Conservation (phyloP, 192 early-diverging fungal genomes). For the Pecoramyces ruminantium region DNA sequence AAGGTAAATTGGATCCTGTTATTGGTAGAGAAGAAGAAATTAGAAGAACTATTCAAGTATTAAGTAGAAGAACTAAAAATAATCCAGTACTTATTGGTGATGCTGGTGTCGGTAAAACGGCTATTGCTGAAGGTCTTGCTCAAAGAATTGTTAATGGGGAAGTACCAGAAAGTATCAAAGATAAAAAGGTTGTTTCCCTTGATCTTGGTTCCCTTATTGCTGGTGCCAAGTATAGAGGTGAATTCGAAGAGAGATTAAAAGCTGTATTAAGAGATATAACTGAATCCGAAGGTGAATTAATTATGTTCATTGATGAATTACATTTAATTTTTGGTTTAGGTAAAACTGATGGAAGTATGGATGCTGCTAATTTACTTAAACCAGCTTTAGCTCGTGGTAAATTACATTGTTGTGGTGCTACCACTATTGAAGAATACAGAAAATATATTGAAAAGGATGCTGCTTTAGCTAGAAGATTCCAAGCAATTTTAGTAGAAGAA, state of each 20-base stretch:
- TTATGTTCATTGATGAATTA: slow-evolving; percentile 67
- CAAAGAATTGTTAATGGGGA: slow-evolving; percentile 59
- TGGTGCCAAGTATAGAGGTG: slow-evolving; percentile 41
- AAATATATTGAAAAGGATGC: slow-evolving; percentile 57
- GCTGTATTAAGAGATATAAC: slow-evolving; percentile 51
- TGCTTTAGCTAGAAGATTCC: slow-evolving; percentile 60
- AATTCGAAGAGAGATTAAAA: slow-evolving; percentile 70
- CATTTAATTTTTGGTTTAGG: slow-evolving; percentile 59
- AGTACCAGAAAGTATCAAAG: slow-evolving; percentile 60
- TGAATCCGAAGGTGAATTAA: slow-evolving; percentile 51
- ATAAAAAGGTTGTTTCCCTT: slow-evolving; percentile 50
- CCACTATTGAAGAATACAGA: slow-evolving; percentile 64
- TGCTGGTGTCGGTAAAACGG: slow-evolving; percentile 67
- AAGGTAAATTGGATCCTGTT: slow-evolving; percentile 67
- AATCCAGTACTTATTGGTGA: slow-evolving; percentile 61
- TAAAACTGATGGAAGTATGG: slow-evolving; percentile 58
- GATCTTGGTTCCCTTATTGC: slow-evolving; percentile 44
- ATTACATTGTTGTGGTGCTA: slow-evolving; percentile 58
- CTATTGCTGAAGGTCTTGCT: slow-evolving; percentile 63
- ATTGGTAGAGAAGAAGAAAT: slow-evolving; percentile 66
- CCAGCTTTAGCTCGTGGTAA: slow-evolving; percentile 57
- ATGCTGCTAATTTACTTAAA: slow-evolving; percentile 65
- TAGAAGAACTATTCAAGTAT: slow-evolving; percentile 55
- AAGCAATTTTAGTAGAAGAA: slow-evolving; percentile 53
- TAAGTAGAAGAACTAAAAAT: slow-evolving; percentile 47